Base-by-base conservation (phyloP, 345 rosid species). In the Eucalyptus microcorys region DNA sequence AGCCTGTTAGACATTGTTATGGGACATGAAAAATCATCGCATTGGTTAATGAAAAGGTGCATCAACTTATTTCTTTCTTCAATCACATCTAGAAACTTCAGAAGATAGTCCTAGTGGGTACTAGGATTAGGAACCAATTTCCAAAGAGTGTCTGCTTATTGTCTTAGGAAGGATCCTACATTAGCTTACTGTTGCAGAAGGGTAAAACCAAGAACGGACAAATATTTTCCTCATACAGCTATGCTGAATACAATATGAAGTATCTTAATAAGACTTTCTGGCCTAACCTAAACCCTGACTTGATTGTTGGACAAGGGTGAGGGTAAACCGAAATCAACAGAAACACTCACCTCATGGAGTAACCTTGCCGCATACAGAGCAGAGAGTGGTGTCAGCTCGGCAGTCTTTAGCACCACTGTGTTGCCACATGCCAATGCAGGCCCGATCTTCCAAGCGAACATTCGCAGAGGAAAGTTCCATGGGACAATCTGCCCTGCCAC, bases 301-400 rank as follows among this genome's bases (percentile, higher is more conserved):
- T 37, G 83, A 71, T 66, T 66, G 53, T 37, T 42, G 42, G 83
- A 21, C 27, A 37, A 71, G 83, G 57, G 53, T 16, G 22, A 10
- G 47, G 4, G 76, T 57, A 19, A 21, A 10, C 4, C 19, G 40
- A 43, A 22, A 34, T 55, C 37, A 22, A 57, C 80, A 30, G 49
- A 43, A 53, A 57, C 90, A 68, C 76, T 15, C 88, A 96, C 99
- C 96, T 97, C 99, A 85, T 94, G 95, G 88, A 97, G 94, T 49
- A 97, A 94, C 91, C 50, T 94, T 68, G 95, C 89, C 34, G 87
- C 95, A 68, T 86, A 88, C 85, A 92, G 92, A 9, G 93, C 92
- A 30, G 91, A 90, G 13, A 90, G 86, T 17, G 93, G 92, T 11
- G 92, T 90, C 79, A 87, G 92, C 89, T 90, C 93, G 14, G 93